These are phyloP conservation scores for grape (Vitis vinifera) DNA, from an alignment of 164 flowering plant genomes.

Conservation along the genomic window ASM3070453v1 NC_081819.1:20940001-20940500, in stretches of 20 bases:
- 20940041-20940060: constrained; percentile 89
- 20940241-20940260: constrained; percentile 8
- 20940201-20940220: background rate
- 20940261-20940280: constrained; percentile 83
- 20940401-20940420: background rate
- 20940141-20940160: background rate
- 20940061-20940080: constrained; percentile 97
- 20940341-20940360: constrained; percentile 59
- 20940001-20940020: constrained; percentile 7
- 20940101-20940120: constrained; percentile 94
- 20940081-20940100: constrained; percentile 98
- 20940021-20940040: constrained; percentile 67
- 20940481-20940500: too few relatives aligned
- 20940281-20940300: constrained; percentile 77
- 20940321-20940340: constrained; percentile 81
- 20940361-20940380: constrained; percentile 79
- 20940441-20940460: background rate
- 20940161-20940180: background rate
- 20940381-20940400: constrained; percentile 43
- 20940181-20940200: background rate
- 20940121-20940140: constrained; percentile 62
- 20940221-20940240: background rate
- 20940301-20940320: constrained; percentile 50
- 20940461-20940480: too few relatives aligned
- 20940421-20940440: background rate